Conservation (phyloP, 2,329 filamentous ascomycete genomes). For the Arthrobotrys entomopaga region DNA sequence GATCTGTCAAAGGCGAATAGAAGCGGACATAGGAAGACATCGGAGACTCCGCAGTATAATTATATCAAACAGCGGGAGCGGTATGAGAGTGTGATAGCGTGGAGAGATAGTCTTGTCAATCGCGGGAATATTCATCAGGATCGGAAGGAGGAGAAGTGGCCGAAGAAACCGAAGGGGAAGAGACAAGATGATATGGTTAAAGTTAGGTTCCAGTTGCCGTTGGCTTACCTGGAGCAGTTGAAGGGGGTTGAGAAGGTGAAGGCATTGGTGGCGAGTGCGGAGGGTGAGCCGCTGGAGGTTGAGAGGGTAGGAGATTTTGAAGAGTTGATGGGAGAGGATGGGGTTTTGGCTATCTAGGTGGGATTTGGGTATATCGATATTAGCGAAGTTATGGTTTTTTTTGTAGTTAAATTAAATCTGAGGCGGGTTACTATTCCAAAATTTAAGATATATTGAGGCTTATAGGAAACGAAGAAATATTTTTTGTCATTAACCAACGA, state of each 20-base stretch:
- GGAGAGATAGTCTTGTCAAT: slow-evolving; percentile 60
- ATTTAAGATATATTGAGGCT: too few species aligned
- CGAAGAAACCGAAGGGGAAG: slow-evolving; percentile 51
- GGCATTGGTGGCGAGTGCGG: slow-evolving; percentile 27
- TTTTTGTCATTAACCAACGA: neutral
- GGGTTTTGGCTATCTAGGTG: slow-evolving; percentile 26
- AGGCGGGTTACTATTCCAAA: neutral
- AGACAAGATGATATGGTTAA: slow-evolving; percentile 50
- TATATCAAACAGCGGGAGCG: slow-evolving; percentile 74
- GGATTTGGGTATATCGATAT: slow-evolving; percentile 27
- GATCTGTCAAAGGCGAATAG: slow-evolving; percentile 71
- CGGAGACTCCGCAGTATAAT: slow-evolving; percentile 73
- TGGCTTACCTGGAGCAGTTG: slow-evolving; percentile 47
- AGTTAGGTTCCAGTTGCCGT: slow-evolving; percentile 44
- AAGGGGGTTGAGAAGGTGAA: slow-evolving; percentile 26
- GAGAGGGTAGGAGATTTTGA: slow-evolving; percentile 49
- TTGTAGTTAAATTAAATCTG: neutral
- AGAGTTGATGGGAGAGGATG: slow-evolving; percentile 48
- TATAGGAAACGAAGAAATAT: neutral
- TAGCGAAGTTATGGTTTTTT: slow-evolving; percentile 21
- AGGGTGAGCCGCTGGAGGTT: slow-evolving; percentile 39
- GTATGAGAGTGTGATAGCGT: slow-evolving; percentile 66
- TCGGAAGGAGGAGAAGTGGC: slow-evolving; percentile 50
- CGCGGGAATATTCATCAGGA: slow-evolving; percentile 49
- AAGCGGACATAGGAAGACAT: slow-evolving; percentile 74